Percentiles rank a stretch among this genome's conserved stretches.
Conservation (phyloP, 1,284 basidiomycete genomes). For the Puccinia brachypodii region DNA sequence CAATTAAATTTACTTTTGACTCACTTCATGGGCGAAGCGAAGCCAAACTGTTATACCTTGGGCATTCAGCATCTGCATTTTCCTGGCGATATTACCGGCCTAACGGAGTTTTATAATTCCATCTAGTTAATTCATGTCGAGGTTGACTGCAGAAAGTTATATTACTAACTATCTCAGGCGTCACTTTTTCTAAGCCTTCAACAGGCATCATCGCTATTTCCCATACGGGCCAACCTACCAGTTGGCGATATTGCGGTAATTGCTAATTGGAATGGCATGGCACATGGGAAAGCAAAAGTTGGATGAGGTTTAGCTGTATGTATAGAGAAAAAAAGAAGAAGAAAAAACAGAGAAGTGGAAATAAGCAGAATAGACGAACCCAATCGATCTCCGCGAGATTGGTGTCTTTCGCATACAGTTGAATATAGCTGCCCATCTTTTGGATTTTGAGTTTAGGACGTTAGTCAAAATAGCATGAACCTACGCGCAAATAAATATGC, state of each 20-base stretch:
- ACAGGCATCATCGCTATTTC: slow-evolving; percentile 40
- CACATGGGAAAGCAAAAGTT: too few species aligned
- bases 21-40: slow-evolving; percentile 38
- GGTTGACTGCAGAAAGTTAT: neutral
- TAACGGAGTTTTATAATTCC: neutral
- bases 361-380: neutral
- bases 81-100: slow-evolving; percentile 42
- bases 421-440: slow-evolving; percentile 32
- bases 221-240: slow-evolving; percentile 41
- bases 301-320: too few species aligned
- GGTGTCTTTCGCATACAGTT: slow-evolving; percentile 9
- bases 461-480: neutral
- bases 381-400: slow-evolving; percentile 33
- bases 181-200: slow-evolving; percentile 28
- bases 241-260: slow-evolving; percentile 16
- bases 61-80: slow-evolving; percentile 25
- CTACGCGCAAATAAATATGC: neutral
- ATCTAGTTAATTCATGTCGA: neutral
- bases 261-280: neutral
- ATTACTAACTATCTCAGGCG: slow-evolving; percentile 20
- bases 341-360: neutral
- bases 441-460: neutral
- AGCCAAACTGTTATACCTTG: slow-evolving; percentile 43
- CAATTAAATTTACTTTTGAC: neutral
- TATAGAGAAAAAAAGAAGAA: neutral